Evolutionary conservation across 2,329 filamentous ascomycete genomes (phyloP).

Genomic region (Dactylellina haptotyla): DNA sequence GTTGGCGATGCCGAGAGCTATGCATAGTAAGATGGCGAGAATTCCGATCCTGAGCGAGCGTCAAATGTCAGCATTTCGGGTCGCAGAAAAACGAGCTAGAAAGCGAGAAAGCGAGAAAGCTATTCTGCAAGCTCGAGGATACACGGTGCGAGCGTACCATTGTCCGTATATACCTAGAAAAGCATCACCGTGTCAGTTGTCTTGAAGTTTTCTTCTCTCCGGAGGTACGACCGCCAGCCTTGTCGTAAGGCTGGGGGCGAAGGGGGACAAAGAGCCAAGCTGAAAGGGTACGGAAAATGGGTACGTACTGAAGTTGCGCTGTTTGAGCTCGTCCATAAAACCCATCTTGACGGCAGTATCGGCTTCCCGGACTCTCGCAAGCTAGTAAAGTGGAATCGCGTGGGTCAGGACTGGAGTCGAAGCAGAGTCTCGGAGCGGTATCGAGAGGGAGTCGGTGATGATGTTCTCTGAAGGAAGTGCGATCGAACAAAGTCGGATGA

Average conservation of each 20-base stretch:
- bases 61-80: conserved; percentile 19
- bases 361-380: conserved; percentile 31
- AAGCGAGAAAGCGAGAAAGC: conserved; percentile 10
- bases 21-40: conserved; percentile 75
- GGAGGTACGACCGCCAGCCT: conserved; percentile 29
- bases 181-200: conserved; percentile 50
- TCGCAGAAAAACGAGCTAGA: too few species aligned
- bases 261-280: conserved; percentile 1
- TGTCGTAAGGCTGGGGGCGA: conserved; percentile 15
- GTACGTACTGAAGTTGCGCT: conserved; percentile 77
- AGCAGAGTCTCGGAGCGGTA: not conserved
- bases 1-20: conserved; percentile 75
- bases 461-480: conserved; percentile 2
- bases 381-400: conserved; percentile 30
- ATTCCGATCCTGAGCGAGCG: conserved; percentile 70
- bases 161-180: conserved; percentile 76
- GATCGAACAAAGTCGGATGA: conserved; percentile 34
- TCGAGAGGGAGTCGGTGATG: conserved; percentile 5
- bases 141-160: conserved; percentile 69
- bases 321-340: conserved; percentile 75
- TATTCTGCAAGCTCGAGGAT: conserved; percentile 15
- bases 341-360: conserved; percentile 68
- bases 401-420: conserved; percentile 1
- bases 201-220: conserved; percentile 12
- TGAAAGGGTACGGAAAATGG: conserved; percentile 19